Conservation (phyloP, 2,329 filamentous ascomycete genomes). For the Verticillium longisporum region DNA sequence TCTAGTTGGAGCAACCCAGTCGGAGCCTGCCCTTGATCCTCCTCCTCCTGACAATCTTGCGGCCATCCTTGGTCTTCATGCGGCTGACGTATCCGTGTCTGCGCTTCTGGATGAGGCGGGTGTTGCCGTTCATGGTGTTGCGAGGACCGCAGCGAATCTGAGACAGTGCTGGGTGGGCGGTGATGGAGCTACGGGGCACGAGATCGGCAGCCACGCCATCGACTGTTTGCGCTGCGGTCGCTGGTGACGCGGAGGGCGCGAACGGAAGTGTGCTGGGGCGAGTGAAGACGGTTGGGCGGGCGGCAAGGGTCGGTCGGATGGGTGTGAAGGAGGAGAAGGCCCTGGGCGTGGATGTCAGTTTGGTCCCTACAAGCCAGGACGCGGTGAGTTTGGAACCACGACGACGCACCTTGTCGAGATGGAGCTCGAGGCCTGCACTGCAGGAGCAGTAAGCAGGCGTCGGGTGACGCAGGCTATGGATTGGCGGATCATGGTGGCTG, state of each 20-base stretch:
- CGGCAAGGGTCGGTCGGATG: constrained; percentile 39
- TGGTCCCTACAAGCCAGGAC: neutral
- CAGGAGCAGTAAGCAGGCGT: neutral
- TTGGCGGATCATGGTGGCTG: constrained; percentile 10
- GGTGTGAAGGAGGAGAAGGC: constrained; percentile 42
- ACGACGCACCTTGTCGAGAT: neutral
- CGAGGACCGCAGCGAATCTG: constrained; percentile 54
- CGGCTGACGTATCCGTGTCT: constrained; percentile 51
- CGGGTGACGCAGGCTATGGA: constrained; percentile 5
- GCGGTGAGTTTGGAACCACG: neutral
- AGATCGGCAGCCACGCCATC: constrained; percentile 29
- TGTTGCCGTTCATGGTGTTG: constrained; percentile 48
- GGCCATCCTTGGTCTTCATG: constrained; percentile 41
- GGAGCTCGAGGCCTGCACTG: neutral
- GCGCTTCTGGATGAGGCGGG: constrained; percentile 51
- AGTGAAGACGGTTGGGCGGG: constrained; percentile 23
- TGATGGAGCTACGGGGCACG: constrained; percentile 37
- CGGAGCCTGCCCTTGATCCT: constrained; percentile 43
- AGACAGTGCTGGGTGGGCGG: constrained; percentile 45
- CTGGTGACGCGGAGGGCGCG: constrained; percentile 17
- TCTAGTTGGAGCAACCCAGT: constrained; percentile 16
- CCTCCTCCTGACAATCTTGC: constrained; percentile 45
- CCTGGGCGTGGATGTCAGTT: constrained; percentile 19
- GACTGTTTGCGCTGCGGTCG: constrained; percentile 10
- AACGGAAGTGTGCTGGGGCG: constrained; percentile 21